Percentiles rank a stretch among this genome's conserved stretches.
These are phyloP conservation scores for Diaporthe citrichinensis DNA, from an alignment of 2,329 filamentous ascomycete species.

Conservation along the genomic window DNA sequence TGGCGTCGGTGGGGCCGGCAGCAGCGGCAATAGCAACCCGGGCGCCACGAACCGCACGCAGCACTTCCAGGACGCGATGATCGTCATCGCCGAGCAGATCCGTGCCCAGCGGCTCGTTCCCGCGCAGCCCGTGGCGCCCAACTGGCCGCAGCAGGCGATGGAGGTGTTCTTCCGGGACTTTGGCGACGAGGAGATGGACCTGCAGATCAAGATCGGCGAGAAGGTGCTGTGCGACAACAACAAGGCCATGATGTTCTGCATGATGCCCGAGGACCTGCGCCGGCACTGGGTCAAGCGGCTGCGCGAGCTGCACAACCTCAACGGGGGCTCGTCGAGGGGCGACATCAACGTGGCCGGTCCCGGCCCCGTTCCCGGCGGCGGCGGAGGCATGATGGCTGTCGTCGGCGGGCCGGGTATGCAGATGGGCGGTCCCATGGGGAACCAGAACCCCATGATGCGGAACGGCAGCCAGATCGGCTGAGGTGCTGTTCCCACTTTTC, in stretches of 20 bases:
- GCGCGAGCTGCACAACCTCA: conserved; percentile 59
- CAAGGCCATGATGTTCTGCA: conserved; percentile 74
- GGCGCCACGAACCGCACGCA: conserved; percentile 47
- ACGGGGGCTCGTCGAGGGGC: conserved; percentile 43
- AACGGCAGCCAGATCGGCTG: conserved; percentile 40
- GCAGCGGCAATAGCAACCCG: neutral
- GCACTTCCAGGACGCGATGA: conserved; percentile 41
- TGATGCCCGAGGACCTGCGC: conserved; percentile 67
- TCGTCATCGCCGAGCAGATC: conserved; percentile 46
- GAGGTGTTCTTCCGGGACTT: conserved; percentile 73
- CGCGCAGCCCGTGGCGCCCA: conserved; percentile 54
- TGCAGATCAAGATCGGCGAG: conserved; percentile 72
- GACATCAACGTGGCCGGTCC: neutral
- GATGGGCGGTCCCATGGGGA: conserved; percentile 28
- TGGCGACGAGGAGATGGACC: conserved; percentile 67
- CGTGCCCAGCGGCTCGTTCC: conserved; percentile 55
- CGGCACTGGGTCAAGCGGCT: conserved; percentile 70
- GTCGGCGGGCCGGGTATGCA: conserved; percentile 34
- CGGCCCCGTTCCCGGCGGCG: neutral
- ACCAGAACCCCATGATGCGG: conserved; percentile 30
- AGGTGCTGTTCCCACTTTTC: neutral
- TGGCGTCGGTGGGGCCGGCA: neutral
- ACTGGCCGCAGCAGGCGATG: conserved; percentile 71
- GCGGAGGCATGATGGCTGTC: conserved; percentile 33
- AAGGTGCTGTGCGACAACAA: conserved; percentile 71